Evolutionary conservation across 1,284 basidiomycete species (phyloP), one percentile per base, ranked within the genome.

Genomic region (Heterobasidion annosum): DNA sequence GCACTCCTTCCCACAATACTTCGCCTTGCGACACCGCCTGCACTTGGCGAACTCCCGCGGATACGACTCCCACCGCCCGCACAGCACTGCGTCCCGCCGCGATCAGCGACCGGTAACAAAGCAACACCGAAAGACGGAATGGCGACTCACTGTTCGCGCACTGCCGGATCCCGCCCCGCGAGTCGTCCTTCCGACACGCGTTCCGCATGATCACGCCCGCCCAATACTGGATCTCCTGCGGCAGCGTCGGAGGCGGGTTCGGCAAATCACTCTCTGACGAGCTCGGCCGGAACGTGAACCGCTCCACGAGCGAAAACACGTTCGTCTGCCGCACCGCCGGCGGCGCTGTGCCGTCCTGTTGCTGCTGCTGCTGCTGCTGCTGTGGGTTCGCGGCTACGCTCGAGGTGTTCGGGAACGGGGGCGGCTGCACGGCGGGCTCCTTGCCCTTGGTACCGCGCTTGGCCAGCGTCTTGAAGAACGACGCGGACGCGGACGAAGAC

Each of bases 151-250:
- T 98, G 68, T 98, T 97, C 4, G 97, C 97, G 75, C 96, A 99
- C 69, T 98, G 97, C 56, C 96, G 74, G 59, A 98, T 95, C 3
- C 97, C 97, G 57, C 93, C 93, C 47, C 89, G 74, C 50, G 77
- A 82, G 58, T 98, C 95, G 65, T 99, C 96, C 76, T 99, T 99
- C 67, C 96, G 78, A 71, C 96, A 99, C 7, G 97, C 96, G 67
- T 99, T 99, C 52, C 97, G 82, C 96, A 99, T 99, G 65, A 98
- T 98, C 12, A 98, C 96, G 3, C 95, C 94, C 0, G 96, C 96
- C 97, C 96, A 99, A 66, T 98, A 98, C 72, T 98, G 93, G 51
- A 99, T 97, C 69, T 98, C 95, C 19, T 78, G 77, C 0, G 94
- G 93, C 5, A 98, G 75, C 54, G 77, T 75, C 3, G 85, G 84